Conservation (phyloP, 148 eudicot genomes). For the Chenopodium formosanum region DNA sequence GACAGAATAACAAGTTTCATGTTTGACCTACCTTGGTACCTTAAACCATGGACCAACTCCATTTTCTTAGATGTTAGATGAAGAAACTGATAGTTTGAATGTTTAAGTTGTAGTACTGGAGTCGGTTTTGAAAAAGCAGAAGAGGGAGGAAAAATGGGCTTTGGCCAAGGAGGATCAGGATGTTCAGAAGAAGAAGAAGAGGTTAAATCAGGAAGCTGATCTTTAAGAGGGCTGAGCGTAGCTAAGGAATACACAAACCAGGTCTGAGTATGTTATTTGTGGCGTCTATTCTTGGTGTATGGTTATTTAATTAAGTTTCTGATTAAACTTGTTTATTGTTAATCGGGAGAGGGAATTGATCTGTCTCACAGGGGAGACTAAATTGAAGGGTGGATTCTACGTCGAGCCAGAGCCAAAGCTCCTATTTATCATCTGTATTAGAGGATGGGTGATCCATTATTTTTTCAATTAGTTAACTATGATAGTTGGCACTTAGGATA, state of each 20-base stretch:
- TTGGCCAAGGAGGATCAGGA: constrained; percentile 20
- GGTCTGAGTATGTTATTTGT: constrained; percentile 7
- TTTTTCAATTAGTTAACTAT: background rate
- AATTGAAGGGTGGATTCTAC: constrained; percentile 64
- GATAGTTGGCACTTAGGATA: constrained; percentile 35
- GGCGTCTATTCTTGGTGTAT: background rate
- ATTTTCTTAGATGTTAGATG: too few relatives aligned
- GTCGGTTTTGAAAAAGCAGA: constrained; percentile 78
- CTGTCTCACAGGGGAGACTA: constrained; percentile 59
- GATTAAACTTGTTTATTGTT: background rate
- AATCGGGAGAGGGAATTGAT: constrained; percentile 51
- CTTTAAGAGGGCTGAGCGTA: constrained; percentile 55
- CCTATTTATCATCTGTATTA: constrained; percentile 57
- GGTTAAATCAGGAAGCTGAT: constrained; percentile 67
- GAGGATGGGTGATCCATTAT: constrained; percentile 41
- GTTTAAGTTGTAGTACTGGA: constrained; percentile 51
- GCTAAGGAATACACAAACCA: constrained; percentile 60
- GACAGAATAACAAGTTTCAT: too few relatives aligned
- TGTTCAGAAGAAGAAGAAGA: constrained; percentile 49
- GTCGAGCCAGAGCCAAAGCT: constrained; percentile 72
- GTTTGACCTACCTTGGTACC: too few relatives aligned
- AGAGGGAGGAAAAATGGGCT: constrained; percentile 80
- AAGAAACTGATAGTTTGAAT: too few relatives aligned
- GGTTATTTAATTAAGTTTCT: background rate
- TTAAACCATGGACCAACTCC: too few relatives aligned